Evolutionary conservation across 2,329 filamentous ascomycete genomes (phyloP).

Genomic region (Phialophora tarda): DNA sequence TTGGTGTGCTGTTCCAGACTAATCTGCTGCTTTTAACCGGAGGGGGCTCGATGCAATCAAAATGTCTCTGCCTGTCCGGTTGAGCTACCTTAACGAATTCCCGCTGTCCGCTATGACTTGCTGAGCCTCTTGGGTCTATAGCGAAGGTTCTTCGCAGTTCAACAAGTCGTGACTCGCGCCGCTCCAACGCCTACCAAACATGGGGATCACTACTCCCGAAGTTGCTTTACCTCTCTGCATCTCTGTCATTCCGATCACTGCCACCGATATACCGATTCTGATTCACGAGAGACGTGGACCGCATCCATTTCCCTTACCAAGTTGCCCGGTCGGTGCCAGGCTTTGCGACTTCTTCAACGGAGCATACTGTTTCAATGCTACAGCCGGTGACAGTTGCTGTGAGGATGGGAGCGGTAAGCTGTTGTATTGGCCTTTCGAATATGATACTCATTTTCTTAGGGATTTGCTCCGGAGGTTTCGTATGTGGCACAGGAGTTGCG

Average conservation of each 20-base stretch:
- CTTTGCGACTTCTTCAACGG: conserved; percentile 25
- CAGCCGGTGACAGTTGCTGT: conserved; percentile 24
- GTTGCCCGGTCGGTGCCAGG: conserved; percentile 20
- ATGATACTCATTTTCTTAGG: conserved; percentile 7
- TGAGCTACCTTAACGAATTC: not conserved
- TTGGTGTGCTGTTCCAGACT: not conserved
- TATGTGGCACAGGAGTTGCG: conserved; percentile 27
- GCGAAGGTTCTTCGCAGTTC: not conserved
- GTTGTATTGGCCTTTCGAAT: not conserved
- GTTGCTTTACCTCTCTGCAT: not conserved
- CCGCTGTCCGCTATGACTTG: not conserved
- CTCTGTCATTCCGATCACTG: not conserved
- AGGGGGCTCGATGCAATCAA: not conserved
- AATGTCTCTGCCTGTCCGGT: not conserved
- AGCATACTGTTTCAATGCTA: conserved; percentile 25
- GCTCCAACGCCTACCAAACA: not conserved
- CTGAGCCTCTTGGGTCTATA: not conserved
- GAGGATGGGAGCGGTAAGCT: conserved; percentile 25
- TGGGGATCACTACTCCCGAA: not conserved
- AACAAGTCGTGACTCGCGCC: not conserved
- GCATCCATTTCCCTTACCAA: conserved; percentile 2
- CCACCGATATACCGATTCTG: not conserved
- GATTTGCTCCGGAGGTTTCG: conserved; percentile 23
- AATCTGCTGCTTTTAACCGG: not conserved
- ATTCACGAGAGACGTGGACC: conserved; percentile 3